Conservation (phyloP, 306 rosid genomes). For the Parietaria judaica region DNA sequence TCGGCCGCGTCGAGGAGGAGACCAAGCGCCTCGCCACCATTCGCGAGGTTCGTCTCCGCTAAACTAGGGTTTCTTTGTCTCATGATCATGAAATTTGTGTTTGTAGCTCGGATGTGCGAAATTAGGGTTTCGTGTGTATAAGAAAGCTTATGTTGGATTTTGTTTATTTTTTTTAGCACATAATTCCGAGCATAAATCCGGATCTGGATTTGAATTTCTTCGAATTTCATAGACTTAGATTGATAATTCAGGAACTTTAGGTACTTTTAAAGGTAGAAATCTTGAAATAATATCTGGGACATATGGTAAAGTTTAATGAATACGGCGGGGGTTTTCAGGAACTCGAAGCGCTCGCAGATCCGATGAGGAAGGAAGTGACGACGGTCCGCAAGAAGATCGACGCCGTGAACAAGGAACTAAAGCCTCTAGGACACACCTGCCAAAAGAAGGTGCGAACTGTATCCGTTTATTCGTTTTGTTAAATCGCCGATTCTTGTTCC, state of each 20-base stretch:
- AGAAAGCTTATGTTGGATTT: not conserved
- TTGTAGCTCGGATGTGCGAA: not conserved
- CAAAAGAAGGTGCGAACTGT: conserved; percentile 67
- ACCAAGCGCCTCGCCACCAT: conserved; percentile 83
- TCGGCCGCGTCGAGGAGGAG: conserved; percentile 95
- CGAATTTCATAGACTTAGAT: conserved; percentile 4
- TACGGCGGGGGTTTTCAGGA: conserved; percentile 68
- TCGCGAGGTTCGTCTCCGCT: conserved; percentile 56
- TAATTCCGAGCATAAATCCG: conserved; percentile 1
- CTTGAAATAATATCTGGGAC: not conserved
- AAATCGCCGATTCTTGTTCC: too few species aligned
- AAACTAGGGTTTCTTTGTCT: not conserved
- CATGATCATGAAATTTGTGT: not conserved
- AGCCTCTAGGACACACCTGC: conserved; percentile 91
- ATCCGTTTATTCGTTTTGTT: not conserved
- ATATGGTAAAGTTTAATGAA: too few species aligned
- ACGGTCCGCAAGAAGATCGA: conserved; percentile 84
- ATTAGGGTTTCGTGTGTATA: not conserved
- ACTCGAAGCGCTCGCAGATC: conserved; percentile 84
- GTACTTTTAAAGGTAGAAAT: not conserved
- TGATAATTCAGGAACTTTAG: not conserved
- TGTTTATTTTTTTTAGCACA: not conserved
- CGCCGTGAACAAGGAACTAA: conserved; percentile 86
- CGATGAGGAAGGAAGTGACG: conserved; percentile 88
- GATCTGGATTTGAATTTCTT: conserved; percentile 9